These are phyloP conservation scores for Podospora pseudopauciseta DNA, from an alignment of 495 filamentous ascomycete species.

Conservation along the genomic window DNA sequence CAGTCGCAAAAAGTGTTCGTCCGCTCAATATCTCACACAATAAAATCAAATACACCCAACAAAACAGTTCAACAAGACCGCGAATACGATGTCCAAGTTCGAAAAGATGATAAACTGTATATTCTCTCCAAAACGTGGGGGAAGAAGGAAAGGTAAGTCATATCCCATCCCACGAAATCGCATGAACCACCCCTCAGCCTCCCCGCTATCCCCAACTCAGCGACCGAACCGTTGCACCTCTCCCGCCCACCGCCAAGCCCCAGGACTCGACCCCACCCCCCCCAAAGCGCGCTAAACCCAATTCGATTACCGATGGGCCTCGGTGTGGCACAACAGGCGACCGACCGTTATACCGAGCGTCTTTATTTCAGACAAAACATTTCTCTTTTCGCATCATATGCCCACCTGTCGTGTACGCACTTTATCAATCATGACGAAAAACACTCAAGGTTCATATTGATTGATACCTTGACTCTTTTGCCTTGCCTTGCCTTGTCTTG, in stretches of 20 bases:
- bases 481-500: too few relatives aligned
- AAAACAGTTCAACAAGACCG: too few relatives aligned
- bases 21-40: too few relatives aligned
- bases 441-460: not conserved
- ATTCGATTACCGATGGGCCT: constrained; percentile 15
- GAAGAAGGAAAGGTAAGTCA: too few relatives aligned
- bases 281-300: not conserved
- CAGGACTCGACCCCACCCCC: not conserved
- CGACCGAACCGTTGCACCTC: constrained; percentile 27
- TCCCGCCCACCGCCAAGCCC: not conserved
- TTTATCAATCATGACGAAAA: not conserved
- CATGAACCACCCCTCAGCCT: constrained; percentile 13
- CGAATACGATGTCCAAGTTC: too few relatives aligned
- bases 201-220: constrained; percentile 32
- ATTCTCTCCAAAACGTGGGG: too few relatives aligned
- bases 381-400: not conserved
- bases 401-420: not conserved
- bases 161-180: too few relatives aligned
- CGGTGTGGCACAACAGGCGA: too few relatives aligned
- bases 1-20: too few relatives aligned
- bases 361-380: not conserved
- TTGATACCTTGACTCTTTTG: not conserved
- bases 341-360: not conserved
- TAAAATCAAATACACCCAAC: too few relatives aligned
- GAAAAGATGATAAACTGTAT: too few relatives aligned